phyloP scores from a whole-genome alignment of 768 basidiomycete species.

The Mycena leptocephala region DNA sequence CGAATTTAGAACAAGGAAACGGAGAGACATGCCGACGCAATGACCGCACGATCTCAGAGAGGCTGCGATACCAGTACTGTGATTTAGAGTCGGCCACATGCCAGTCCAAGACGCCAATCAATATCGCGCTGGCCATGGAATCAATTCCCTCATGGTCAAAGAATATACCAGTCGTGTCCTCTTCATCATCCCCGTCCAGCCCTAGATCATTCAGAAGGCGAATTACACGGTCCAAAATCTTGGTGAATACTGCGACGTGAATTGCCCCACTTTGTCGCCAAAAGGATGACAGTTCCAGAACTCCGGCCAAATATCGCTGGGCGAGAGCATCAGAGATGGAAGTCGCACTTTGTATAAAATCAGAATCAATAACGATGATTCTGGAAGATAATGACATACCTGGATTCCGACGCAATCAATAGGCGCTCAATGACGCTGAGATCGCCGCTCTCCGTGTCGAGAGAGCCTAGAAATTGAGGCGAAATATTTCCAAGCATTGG shows the following conservation, averaged over 20 bases:
- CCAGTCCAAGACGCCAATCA: neutral
- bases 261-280: neutral
- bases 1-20: too few species aligned
- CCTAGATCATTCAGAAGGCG: neutral
- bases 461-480: neutral
- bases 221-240: neutral
- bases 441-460: neutral
- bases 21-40: neutral
- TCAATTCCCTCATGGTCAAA: neutral
- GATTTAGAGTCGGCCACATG: too few species aligned
- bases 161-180: neutral
- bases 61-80: neutral
- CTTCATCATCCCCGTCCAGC: neutral
- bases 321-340: neutral
- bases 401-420: neutral
- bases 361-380: neutral
- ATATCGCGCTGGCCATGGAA: neutral
- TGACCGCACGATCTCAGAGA: neutral
- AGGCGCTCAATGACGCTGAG: neutral
- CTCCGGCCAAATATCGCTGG: neutral
- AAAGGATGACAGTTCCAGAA: conserved; percentile 1
- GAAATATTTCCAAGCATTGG: neutral
- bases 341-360: neutral
- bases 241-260: neutral
- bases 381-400: neutral